These are phyloP conservation scores for Tulasnella sp. DNA, from an alignment of 768 basidiomycete species.

Conservation along the genomic window DNA sequence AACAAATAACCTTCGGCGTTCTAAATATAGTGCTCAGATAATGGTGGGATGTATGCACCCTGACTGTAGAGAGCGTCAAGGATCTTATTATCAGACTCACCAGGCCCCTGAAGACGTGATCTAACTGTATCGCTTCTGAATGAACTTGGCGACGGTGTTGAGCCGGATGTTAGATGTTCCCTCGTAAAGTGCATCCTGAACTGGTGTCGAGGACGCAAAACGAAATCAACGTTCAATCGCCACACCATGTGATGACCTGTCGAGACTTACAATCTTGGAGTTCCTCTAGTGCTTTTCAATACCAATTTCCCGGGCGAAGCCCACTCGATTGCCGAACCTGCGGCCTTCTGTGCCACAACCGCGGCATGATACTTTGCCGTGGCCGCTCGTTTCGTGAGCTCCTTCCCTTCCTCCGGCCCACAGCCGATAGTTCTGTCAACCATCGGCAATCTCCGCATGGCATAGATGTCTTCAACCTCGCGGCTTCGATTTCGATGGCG, in stretches of 20 bases:
- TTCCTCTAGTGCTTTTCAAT: conserved; percentile 97
- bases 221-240: conserved; percentile 2
- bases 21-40: no score
- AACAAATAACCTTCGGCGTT: no score
- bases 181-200: conserved; percentile 78
- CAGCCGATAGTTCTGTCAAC: no score
- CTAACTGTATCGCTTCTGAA: conserved; percentile 59
- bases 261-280: conserved; percentile 70
- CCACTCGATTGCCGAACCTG: conserved; percentile 91
- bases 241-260: no score
- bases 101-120: no score
- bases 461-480: conserved; percentile 84
- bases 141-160: conserved; percentile 86
- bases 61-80: no score
- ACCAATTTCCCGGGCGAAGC: conserved; percentile 83
- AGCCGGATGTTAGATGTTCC: conserved; percentile 96
- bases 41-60: no score
- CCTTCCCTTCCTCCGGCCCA: conserved; percentile 70
- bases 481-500: conserved; percentile 79
- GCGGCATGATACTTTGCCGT: conserved; percentile 96
- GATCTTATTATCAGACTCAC: no score
- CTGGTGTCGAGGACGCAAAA: no score
- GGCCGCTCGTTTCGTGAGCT: conserved; percentile 87
- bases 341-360: conserved; percentile 76
- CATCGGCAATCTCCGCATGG: no score